Evolutionary conservation across 208 protist species (phyloP).

Genomic region (Acanthamoeba lenticulata): DNA sequence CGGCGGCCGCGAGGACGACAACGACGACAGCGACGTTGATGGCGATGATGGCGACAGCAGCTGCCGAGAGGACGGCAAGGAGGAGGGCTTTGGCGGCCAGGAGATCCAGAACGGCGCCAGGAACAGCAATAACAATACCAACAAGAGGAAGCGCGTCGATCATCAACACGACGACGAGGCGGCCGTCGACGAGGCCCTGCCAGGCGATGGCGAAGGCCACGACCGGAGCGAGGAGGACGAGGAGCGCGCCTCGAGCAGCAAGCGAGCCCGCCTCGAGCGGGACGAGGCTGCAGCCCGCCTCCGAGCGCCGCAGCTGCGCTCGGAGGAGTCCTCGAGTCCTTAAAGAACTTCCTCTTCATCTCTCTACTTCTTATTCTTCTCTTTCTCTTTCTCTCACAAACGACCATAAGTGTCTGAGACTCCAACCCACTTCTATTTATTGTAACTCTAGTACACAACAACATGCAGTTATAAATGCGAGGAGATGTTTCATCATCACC

Average conservation of each 20-base stretch:
- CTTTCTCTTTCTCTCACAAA: background rate
- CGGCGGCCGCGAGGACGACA: background rate
- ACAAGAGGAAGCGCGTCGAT: too few species aligned
- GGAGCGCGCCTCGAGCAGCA: background rate
- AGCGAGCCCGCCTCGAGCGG: background rate
- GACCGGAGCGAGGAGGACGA: conserved; percentile 20
- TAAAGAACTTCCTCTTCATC: background rate
- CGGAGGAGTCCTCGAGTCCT: background rate
- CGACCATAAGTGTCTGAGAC: background rate
- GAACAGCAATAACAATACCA: too few species aligned
- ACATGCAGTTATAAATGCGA: background rate
- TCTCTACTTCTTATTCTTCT: background rate
- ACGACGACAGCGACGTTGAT: background rate
- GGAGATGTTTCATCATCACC: background rate
- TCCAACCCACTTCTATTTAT: background rate
- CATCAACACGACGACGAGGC: too few species aligned
- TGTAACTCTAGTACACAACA: conserved; percentile 40
- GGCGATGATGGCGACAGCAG: too few species aligned
- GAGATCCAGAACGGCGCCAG: too few species aligned
- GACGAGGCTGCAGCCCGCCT: background rate
- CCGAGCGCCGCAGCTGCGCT: background rate
- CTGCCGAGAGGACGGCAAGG: too few species aligned
- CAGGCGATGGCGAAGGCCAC: background rate
- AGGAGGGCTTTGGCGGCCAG: too few species aligned
- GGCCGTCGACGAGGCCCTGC: background rate